These are phyloP conservation scores for Fusarium veterinarium DNA, from an alignment of 2,329 filamentous ascomycete species.

Conservation along the genomic window DNA sequence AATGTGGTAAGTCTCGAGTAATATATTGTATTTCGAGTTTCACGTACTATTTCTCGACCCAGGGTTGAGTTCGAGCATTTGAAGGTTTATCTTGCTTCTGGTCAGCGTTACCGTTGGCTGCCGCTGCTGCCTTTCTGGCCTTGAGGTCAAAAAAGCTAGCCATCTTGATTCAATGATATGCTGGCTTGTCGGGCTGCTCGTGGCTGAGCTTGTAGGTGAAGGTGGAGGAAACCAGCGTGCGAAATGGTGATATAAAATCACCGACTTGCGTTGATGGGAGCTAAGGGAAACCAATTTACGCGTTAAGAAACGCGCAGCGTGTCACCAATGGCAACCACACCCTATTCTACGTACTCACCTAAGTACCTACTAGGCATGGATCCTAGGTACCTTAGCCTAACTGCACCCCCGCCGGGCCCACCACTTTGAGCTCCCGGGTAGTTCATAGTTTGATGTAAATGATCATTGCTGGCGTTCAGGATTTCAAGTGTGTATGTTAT, in stretches of 20 bases:
- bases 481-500: neutral
- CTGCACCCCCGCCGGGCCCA: neutral
- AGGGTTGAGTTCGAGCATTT: conserved; percentile 80
- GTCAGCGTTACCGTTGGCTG: conserved; percentile 70
- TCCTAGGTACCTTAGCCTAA: neutral
- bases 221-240: neutral
- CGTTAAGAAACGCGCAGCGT: conserved; percentile 40
- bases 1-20: conserved; percentile 7
- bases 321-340: conserved; percentile 23
- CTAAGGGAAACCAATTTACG: conserved; percentile 47
- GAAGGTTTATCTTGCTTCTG: conserved; percentile 72
- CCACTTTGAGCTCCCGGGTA: conserved; percentile 15
- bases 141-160: conserved; percentile 96
- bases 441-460: neutral
- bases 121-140: conserved; percentile 83
- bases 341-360: neutral
- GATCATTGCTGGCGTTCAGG: neutral
- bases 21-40: neutral
- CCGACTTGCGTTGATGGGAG: conserved; percentile 17
- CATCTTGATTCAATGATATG: conserved; percentile 61
- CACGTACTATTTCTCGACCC: conserved; percentile 98
- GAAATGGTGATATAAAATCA: conserved; percentile 3
- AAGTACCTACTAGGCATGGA: neutral
- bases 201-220: neutral
- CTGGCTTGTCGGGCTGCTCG: neutral